Base-by-base conservation (phyloP, 2,329 filamentous ascomycete genomes). In the Aspergillus ochraceus region DNA sequence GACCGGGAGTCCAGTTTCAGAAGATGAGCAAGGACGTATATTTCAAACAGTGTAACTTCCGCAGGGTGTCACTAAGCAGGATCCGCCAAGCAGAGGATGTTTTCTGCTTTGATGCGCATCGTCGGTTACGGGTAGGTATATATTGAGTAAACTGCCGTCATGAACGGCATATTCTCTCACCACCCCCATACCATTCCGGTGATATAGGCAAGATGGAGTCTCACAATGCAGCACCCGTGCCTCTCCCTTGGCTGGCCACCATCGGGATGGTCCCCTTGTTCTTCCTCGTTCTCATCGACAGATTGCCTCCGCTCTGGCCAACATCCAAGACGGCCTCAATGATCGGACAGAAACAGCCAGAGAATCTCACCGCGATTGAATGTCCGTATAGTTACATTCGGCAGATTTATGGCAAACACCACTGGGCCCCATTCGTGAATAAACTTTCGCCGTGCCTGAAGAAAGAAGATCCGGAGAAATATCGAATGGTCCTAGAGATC, bases 331-430 rank as follows among this genome's bases (percentile, higher is more conserved):
- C 63, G 22, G 24, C 60, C 22, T 58, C 59, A 10, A 52, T 66
- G 52, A 64, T 66, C 19, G 63, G 66, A 9, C 59, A 52, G 47
- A 65, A 59, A 54, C 46, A 62, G 4, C 63, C 64, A 3, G 55
- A 60, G 32, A 36, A 49, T 4, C 46, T 62, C 42, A 64, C 66
- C 14, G 60, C 61, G 9, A 49, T 62, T 1, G 64, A 68, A 55
- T 67, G 66, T 36, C 65, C 64, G 1, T 68, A 67, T 22, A 50
- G 30, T 12, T 68, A 67, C 29, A 58, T 66, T n/a, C 65, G 65
- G 4, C 49, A 64, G 22, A 50, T 64, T 11, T 68, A 67, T 50
- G 66, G 66, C 11, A 60, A 63, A 20, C 49, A 67, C 49, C 65
- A 69, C 52, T 69, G 62, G 62, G 62, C 62, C 3, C 60, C 62